phyloP scores from a whole-genome alignment of 306 rosid genomes.

The Calophaca sinica region DNA sequence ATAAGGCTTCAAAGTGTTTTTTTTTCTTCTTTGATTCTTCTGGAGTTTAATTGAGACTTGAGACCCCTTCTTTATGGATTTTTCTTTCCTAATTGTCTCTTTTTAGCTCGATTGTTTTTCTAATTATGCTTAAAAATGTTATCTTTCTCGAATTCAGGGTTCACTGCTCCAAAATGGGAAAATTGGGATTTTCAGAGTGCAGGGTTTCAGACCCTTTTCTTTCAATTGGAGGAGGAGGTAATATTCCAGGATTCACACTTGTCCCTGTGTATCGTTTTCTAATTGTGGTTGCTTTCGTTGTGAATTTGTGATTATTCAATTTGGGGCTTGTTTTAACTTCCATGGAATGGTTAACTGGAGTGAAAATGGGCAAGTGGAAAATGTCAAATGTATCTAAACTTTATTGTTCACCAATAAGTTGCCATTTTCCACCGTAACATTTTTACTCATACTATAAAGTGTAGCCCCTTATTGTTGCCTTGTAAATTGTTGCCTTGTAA shows the following conservation, averaged over 20 bases:
- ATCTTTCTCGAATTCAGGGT: slow-evolving; percentile 34
- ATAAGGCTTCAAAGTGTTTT: slow-evolving; percentile 2
- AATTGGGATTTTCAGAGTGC: slow-evolving; percentile 36
- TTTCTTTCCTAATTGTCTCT: background rate
- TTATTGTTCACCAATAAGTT: slow-evolving; percentile 12
- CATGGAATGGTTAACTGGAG: slow-evolving; percentile 1
- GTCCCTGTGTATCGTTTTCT: slow-evolving; percentile 2
- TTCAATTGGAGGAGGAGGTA: slow-evolving; percentile 54
- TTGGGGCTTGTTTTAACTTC: slow-evolving; percentile 1
- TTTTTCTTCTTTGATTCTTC: background rate
- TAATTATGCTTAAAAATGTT: slow-evolving; percentile 29
- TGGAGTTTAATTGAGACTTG: background rate
- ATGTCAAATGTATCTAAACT: slow-evolving; percentile 1
- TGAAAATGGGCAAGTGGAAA: background rate
- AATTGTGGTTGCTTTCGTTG: background rate
- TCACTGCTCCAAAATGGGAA: slow-evolving; percentile 46
- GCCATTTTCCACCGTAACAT: background rate
- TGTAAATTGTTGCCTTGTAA: background rate
- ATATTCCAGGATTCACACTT: slow-evolving; percentile 7
- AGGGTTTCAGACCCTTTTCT: slow-evolving; percentile 48
- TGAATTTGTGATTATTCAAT: slow-evolving; percentile 14
- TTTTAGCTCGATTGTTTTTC: background rate
- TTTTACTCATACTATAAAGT: background rate
- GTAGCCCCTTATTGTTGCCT: background rate
- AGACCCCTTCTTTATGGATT: background rate